Conservation (phyloP, 345 rosid genomes). For the Aegle marmelos region DNA sequence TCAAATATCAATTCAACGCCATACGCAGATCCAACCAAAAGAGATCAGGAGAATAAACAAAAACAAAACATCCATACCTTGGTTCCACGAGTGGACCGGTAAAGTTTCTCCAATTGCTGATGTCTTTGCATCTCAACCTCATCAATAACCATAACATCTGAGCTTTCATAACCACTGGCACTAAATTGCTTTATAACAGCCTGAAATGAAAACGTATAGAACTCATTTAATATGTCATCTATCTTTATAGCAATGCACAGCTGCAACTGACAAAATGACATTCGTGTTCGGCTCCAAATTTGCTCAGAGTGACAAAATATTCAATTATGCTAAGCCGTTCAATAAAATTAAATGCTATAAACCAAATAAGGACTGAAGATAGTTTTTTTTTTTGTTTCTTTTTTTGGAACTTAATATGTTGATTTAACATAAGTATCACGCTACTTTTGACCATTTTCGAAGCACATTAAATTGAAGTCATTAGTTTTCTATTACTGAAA, state of each 20-base stretch:
- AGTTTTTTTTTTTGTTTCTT: too few relatives aligned
- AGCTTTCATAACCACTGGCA: conserved; percentile 87
- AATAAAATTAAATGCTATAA: neutral
- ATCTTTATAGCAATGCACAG: neutral
- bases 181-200: conserved; percentile 95
- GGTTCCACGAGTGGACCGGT: conserved; percentile 73
- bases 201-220: conserved; percentile 36
- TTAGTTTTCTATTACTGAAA: neutral
- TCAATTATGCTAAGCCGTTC: neutral
- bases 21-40: neutral
- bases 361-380: too few relatives aligned
- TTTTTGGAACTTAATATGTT: too few relatives aligned
- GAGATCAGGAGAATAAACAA: neutral
- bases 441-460: neutral
- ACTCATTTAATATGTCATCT: neutral
- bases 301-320: neutral
- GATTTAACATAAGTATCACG: neutral
- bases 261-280: neutral
- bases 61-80: conserved; percentile 47
- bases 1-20: neutral
- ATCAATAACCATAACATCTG: conserved; percentile 82
- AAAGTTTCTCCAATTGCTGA: conserved; percentile 86
- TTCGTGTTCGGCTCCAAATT: neutral
- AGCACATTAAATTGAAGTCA: neutral
- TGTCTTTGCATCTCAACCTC: conserved; percentile 95